phyloP scores from a whole-genome alignment of 1,284 basidiomycete genomes.

The Cryptococcus floricola region DNA sequence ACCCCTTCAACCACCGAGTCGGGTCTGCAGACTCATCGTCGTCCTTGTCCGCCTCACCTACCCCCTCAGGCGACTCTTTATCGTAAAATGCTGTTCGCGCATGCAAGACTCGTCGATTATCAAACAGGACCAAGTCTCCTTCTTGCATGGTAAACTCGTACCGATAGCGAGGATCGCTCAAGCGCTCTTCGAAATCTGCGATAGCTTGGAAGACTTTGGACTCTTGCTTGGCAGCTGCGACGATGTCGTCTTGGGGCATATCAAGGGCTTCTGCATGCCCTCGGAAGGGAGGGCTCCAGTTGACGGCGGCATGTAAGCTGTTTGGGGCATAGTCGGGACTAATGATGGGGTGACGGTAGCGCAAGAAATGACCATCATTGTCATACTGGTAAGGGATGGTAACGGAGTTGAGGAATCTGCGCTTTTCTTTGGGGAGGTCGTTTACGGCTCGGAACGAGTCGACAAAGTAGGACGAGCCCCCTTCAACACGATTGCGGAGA shows the following conservation, averaged over 20 bases:
- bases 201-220: constrained; percentile 64
- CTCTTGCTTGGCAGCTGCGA: constrained; percentile 2
- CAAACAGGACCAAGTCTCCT: constrained; percentile 86
- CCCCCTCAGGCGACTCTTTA: constrained; percentile 26
- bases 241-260: constrained; percentile 8
- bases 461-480: constrained; percentile 84
- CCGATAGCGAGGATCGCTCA: constrained; percentile 58
- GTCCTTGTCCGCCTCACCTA: constrained; percentile 26
- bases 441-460: constrained; percentile 71
- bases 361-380: constrained; percentile 84
- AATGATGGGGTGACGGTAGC: constrained; percentile 73
- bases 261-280: constrained; percentile 56
- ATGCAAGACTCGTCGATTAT: constrained; percentile 89
- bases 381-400: constrained; percentile 85
- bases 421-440: constrained; percentile 56
- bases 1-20: constrained; percentile 77
- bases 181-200: constrained; percentile 58
- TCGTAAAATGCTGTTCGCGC: constrained; percentile 74
- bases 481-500: constrained; percentile 71
- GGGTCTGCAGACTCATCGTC: constrained; percentile 48
- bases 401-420: constrained; percentile 56
- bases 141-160: constrained; percentile 70
- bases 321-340: constrained; percentile 39
- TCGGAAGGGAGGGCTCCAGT: constrained; percentile 96
- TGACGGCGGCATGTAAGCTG: constrained; percentile 56